Conservation (phyloP, 257 asterid genomes). For the Capsicum rhomboideum region DNA sequence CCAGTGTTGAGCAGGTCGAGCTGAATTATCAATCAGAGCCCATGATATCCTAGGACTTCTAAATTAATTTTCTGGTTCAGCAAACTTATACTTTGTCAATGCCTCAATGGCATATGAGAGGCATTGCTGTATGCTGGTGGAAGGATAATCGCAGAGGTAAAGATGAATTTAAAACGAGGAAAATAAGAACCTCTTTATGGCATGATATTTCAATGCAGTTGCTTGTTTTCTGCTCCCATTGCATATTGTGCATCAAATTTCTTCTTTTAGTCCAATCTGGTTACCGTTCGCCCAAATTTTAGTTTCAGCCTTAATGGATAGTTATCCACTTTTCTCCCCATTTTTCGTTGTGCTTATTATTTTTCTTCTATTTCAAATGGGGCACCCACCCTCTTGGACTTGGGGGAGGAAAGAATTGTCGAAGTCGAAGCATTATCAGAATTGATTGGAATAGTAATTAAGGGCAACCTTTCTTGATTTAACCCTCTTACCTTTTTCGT, state of each 20-base stretch:
- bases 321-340: not conserved
- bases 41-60: not conserved
- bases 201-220: not conserved
- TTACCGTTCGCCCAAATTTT: not conserved
- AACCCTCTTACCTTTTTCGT: not conserved
- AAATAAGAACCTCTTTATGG: not conserved
- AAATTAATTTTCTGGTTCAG: not conserved
- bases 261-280: not conserved
- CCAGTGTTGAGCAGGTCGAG: slow-evolving; percentile 8
- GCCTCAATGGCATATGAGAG: not conserved
- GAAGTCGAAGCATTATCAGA: not conserved
- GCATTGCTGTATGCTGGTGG: not conserved
- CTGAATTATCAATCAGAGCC: slow-evolving; percentile 9
- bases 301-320: not conserved
- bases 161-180: not conserved
- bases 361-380: not conserved
- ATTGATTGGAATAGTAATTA: not conserved
- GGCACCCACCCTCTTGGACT: not conserved
- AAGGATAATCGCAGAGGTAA: not conserved
- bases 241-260: not conserved
- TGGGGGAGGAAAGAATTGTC: not conserved
- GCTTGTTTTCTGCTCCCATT: not conserved
- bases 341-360: not conserved
- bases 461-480: not conserved
- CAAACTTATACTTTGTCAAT: not conserved